Evolutionary conservation across 805 yeast species (phyloP), one percentile per base, ranked within the genome.

Genomic region (Tetrapisispora pingtungensis): DNA sequence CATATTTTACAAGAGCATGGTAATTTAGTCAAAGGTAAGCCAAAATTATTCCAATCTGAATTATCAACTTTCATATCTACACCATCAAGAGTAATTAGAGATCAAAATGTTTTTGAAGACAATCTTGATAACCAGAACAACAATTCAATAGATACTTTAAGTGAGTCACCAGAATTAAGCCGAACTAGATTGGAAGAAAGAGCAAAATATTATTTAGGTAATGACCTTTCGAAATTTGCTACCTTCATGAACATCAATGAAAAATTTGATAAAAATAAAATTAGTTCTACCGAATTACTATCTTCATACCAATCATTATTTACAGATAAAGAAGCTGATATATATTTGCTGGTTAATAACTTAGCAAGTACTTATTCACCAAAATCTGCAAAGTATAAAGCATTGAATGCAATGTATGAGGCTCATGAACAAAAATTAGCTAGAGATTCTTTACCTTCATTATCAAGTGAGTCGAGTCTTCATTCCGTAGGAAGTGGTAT

Each of bases 1-100:
- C 98, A 93, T 63, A 81, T 87, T 79, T 64, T 87, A 39, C 76
- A 78, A 50, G 90, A 83, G 53, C 99, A 93, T 62, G 61, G 64
- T 36, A 53, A 50, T 36, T 45, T 57, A 10, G 45, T 60, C n/a
- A 50, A 53, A 33, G 57, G 58, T 26, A 61, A 63, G 46, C 57
- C 61, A 36, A 37, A 60, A 43, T 69, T 70, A 22, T 77, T 72
- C 52, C 79, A 73, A 42, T 75, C 82, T 5, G 87, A 80, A 51
- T 62, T 84, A 40, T 74, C 85, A 0, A 81, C 89, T 0, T 77
- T 80, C 53, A 63, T 64, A 15, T 58, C 63, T 7, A 51, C 65
- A 1, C 61, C 63, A 12, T 53, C 59, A n/a, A 50, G 59, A 41
- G 61, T 52, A 8, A 47, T 57, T 24, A 51, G 55, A 42, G 54